Base-by-base conservation (phyloP, 208 protist genomes). In the Trypanosoma melophagium region DNA sequence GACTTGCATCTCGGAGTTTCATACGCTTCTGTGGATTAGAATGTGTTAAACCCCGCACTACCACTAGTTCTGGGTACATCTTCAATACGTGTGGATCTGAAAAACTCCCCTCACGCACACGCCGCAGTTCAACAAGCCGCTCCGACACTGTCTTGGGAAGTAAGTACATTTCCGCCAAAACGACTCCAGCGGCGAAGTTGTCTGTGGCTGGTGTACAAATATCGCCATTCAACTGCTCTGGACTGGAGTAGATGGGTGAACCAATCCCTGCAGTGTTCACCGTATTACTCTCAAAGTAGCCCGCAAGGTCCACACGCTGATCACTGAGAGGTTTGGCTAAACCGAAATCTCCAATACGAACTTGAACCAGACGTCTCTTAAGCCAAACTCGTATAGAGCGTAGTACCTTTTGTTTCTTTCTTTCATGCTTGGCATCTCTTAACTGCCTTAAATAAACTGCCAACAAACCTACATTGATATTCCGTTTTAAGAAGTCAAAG, bases 121-220 rank as follows among this genome's bases (percentile, higher is more conserved):
- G 66, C 3, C 67, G 60, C 56, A 96, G 66, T 54, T 83, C 76
- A 21, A 66, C 60, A 22, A 94, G 59, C 5, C 90, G 81, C 75
- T 96, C 87, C 14, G 86, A 58, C 10, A 89, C 79, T 1, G 90
- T 96, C 19, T 65, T 87, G 0, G 88, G 88, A 56, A 81, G 69
- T n/a, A 93, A 19, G 60, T 96, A 96, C 81, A 94, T 84, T 76
- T 96, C 87, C 9, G 84, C 83, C 25, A 94, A 57, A 31, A 96
- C 54, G 1, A 96, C 71, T n/a, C 84, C 90, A 13, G 84, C 28
- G 0, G 87, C 80, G 59, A 86, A 96, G 12, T 71, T 76, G 59
- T 96, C 90, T 0, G 87, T 84, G 45, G 79, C 77, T 16, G 78
- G 35, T 2, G 82, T 92, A 67, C 81, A 89, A 1, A 80, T 42